Conservation (phyloP, 179 eudicot genomes). For the Corrigiola litoralis region DNA sequence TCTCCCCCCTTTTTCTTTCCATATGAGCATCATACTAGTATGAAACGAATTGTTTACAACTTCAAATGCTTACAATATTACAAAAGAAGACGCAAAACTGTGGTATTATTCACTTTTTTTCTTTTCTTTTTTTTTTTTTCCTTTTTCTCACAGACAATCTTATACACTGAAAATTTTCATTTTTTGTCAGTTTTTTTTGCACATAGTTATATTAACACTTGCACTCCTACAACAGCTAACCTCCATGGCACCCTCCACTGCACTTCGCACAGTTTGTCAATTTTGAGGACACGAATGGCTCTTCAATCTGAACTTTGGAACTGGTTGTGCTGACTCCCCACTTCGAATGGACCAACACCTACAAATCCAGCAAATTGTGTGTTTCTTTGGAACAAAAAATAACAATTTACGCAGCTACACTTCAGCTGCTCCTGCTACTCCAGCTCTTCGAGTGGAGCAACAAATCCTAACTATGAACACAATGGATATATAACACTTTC, state of each 20-base stretch:
- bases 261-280: conserved; percentile 49
- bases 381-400: conserved; percentile 30
- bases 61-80: conserved; percentile 15
- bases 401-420: conserved; percentile 28
- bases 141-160: conserved; percentile 8
- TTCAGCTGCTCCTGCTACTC: conserved; percentile 37
- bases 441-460: conserved; percentile 49
- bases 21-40: conserved; percentile 2
- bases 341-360: conserved; percentile 80
- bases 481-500: conserved; percentile 24
- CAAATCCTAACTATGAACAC: conserved; percentile 37
- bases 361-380: conserved; percentile 41
- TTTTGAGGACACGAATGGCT: conserved; percentile 36
- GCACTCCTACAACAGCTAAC: conserved; percentile 29
- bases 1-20: conserved; percentile 1
- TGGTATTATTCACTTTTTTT: conserved; percentile 30
- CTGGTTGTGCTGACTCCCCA: conserved; percentile 59
- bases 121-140: neutral
- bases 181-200: conserved; percentile 25
- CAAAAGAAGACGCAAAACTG: conserved; percentile 23
- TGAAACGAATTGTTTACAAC: conserved; percentile 17
- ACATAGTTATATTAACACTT: conserved; percentile 31
- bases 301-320: conserved; percentile 30
- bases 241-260: conserved; percentile 44
- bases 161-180: conserved; percentile 7